Conservation (phyloP, 1,284 basidiomycete genomes). For the Athelia sp. region DNA sequence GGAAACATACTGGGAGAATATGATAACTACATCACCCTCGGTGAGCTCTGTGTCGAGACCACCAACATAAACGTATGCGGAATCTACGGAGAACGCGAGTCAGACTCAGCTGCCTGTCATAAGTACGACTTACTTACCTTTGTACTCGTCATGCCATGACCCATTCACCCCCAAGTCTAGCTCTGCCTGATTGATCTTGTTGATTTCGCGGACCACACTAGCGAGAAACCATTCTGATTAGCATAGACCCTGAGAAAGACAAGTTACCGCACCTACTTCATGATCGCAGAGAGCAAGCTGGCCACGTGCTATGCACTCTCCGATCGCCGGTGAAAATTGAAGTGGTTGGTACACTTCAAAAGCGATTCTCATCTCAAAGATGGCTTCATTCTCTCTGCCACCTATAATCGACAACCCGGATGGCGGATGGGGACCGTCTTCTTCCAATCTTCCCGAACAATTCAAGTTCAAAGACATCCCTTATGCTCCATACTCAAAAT, state of each 20-base stretch:
- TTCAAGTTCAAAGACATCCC: conserved; percentile 91
- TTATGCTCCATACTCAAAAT: conserved; percentile 97
- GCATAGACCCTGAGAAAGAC: conserved; percentile 1
- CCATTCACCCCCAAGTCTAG: conserved; percentile 75
- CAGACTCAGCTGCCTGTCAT: not conserved
- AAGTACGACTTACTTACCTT: conserved; percentile 40
- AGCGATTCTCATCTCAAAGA: conserved; percentile 25
- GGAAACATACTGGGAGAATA: conserved; percentile 90
- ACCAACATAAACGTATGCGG: conserved; percentile 92
- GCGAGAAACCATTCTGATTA: conserved; percentile 11
- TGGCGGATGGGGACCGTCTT: conserved; percentile 79
- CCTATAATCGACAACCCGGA: conserved; percentile 78
- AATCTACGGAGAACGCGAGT: conserved; percentile 53
- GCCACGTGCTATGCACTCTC: not conserved
- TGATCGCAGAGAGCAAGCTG: conserved; percentile 28
- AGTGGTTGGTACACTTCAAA: too few species aligned
- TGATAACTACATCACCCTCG: conserved; percentile 96
- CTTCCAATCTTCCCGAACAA: conserved; percentile 67
- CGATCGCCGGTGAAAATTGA: not conserved
- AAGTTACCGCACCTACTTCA: conserved; percentile 55
- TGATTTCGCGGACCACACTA: conserved; percentile 91
- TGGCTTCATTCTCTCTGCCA: conserved; percentile 78
- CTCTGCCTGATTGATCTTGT: conserved; percentile 89
- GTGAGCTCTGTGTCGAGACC: conserved; percentile 85
- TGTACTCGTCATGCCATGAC: conserved; percentile 98